These are phyloP conservation scores for Candida boidinii DNA, from an alignment of 805 yeast species.

Conservation along the genomic window DNA sequence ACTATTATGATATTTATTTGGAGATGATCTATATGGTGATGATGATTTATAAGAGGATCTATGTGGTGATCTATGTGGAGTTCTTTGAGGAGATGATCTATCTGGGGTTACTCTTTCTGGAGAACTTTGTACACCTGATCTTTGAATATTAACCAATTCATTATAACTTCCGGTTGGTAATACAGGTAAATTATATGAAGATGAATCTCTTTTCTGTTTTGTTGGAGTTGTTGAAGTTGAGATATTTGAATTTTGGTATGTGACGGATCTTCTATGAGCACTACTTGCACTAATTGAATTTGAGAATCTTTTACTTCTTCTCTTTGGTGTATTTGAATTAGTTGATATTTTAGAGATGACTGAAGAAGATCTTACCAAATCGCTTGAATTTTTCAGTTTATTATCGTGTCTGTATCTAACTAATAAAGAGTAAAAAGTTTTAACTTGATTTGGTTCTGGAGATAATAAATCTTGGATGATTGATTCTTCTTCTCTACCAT, in stretches of 20 bases:
- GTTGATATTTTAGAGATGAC: conserved; percentile 21
- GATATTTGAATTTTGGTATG: conserved; percentile 30
- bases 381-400: conserved; percentile 7
- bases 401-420: conserved; percentile 29
- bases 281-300: conserved; percentile 34
- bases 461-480: conserved; percentile 20
- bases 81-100: no score
- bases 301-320: conserved; percentile 30
- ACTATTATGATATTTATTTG: no score
- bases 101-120: conserved; percentile 3
- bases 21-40: no score
- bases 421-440: conserved; percentile 28
- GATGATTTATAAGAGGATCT: no score
- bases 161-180: conserved; percentile 12
- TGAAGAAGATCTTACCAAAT: conserved; percentile 21
- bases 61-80: no score
- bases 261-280: conserved; percentile 37
- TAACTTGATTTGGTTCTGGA: conserved; percentile 24
- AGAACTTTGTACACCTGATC: conserved; percentile 5
- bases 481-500: conserved; percentile 36
- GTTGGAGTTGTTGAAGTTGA: no score
- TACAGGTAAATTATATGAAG: conserved; percentile 3
- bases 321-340: conserved; percentile 22
- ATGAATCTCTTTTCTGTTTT: conserved; percentile 15
- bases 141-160: conserved; percentile 11